Percentiles rank a stretch among this genome's conserved stretches.
Conservation (phyloP, 2,329 filamentous ascomycete genomes). For the Decorospora gaudefroyi region DNA sequence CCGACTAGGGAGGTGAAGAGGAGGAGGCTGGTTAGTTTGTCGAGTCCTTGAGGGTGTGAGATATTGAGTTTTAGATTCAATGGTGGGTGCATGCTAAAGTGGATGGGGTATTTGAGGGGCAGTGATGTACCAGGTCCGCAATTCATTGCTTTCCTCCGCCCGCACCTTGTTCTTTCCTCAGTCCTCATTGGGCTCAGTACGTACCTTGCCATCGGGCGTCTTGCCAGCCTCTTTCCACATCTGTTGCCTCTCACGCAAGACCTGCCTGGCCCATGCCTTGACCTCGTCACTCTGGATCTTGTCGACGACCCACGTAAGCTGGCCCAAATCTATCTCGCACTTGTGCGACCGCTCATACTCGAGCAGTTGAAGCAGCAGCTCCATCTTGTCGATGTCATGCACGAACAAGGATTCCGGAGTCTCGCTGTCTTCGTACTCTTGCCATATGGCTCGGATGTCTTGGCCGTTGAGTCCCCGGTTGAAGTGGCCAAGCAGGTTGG, state of each 20-base stretch:
- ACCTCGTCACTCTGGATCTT: constrained; percentile 77
- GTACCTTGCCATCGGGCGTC: constrained; percentile 38
- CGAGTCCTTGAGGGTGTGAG: constrained; percentile 16
- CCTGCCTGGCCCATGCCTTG: constrained; percentile 74
- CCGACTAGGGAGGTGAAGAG: constrained; percentile 12
- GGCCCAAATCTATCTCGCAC: constrained; percentile 73
- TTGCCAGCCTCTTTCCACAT: constrained; percentile 65
- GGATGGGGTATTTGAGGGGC: not conserved
- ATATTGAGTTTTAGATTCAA: not conserved
- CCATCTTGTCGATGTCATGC: constrained; percentile 97
- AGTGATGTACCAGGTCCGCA: too few relatives aligned
- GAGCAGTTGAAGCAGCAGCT: constrained; percentile 90
- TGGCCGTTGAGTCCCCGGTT: constrained; percentile 70
- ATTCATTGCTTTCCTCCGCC: too few relatives aligned
- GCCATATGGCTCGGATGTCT: constrained; percentile 80
- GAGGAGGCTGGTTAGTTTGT: constrained; percentile 27
- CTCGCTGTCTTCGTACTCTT: constrained; percentile 89
- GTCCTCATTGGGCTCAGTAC: constrained; percentile 32
- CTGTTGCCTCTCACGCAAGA: constrained; percentile 73
- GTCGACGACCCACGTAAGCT: constrained; percentile 80
- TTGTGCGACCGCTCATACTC: constrained; percentile 83
- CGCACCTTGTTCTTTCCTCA: not conserved
- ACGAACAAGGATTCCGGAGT: constrained; percentile 88
- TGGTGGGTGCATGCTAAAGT: not conserved
- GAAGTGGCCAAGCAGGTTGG: constrained; percentile 72